These are phyloP conservation scores for Aspergillus tamarii DNA, from an alignment of 2,329 filamentous ascomycete genomes.

Conservation along the genomic window DNA sequence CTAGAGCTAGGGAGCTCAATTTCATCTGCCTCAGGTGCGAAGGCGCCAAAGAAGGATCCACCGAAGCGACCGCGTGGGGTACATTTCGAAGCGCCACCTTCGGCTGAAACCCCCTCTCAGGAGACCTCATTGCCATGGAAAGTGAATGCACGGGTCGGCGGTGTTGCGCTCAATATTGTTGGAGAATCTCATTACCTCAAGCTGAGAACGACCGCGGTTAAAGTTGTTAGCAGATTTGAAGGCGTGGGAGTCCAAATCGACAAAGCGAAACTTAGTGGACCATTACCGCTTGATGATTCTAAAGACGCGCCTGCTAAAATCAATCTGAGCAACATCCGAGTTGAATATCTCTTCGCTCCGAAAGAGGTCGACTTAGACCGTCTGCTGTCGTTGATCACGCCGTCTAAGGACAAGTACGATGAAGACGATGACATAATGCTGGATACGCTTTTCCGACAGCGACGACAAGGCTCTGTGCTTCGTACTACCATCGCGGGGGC, in stretches of 20 bases:
- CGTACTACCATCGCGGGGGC: conserved; percentile 69
- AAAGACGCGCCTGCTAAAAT: conserved; percentile 61
- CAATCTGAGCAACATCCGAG: conserved; percentile 66
- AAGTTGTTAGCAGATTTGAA: conserved; percentile 74
- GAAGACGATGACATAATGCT: conserved; percentile 92
- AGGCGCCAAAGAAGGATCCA: conserved; percentile 36
- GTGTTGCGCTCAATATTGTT: conserved; percentile 73
- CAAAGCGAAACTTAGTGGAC: conserved; percentile 74
- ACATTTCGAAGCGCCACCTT: conserved; percentile 57
- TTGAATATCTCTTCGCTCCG: conserved; percentile 74
- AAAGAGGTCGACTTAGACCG: conserved; percentile 79
- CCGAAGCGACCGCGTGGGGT: conserved; percentile 53
- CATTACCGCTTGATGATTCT: conserved; percentile 58
- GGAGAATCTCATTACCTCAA: conserved; percentile 76
- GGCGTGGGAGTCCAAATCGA: conserved; percentile 74
- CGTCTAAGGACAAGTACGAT: conserved; percentile 87
- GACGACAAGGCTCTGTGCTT: conserved; percentile 82
- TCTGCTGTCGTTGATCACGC: conserved; percentile 82
- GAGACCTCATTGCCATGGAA: conserved; percentile 54
- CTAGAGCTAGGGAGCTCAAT: conserved; percentile 86
- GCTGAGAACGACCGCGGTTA: conserved; percentile 78
- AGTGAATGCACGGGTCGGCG: conserved; percentile 75
- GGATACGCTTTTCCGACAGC: conserved; percentile 83
- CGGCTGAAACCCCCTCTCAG: conserved; percentile 26
- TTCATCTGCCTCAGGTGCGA: conserved; percentile 67